Conservation (phyloP, 2,329 filamentous ascomycete genomes). For the Stemphylium vesicarium region DNA sequence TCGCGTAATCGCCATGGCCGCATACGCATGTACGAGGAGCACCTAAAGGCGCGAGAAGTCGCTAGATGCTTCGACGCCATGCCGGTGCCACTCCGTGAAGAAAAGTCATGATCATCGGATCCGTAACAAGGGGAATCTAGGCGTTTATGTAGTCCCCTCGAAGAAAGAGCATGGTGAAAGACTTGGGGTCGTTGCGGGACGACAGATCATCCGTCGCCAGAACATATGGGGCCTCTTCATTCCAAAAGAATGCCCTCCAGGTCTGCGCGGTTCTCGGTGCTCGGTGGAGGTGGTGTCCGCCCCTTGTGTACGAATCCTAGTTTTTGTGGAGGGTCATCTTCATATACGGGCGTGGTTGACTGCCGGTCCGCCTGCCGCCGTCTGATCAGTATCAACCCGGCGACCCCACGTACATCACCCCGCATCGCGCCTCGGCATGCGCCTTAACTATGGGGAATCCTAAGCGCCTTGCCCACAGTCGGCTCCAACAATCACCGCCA, state of each 20-base stretch:
- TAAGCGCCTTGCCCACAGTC: not conserved
- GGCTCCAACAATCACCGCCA: not conserved
- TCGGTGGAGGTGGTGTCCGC: too few species aligned
- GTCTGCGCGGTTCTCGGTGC: too few species aligned
- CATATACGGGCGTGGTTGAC: too few species aligned
- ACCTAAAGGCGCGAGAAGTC: not conserved
- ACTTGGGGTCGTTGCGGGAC: not conserved
- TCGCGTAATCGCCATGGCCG: constrained; percentile 1
- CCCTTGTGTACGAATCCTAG: too few species aligned
- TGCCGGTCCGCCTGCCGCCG: not conserved
- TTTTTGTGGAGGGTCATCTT: too few species aligned
- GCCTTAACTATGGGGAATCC: constrained; percentile 3
- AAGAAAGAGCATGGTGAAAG: not conserved
- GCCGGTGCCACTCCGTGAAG: not conserved
- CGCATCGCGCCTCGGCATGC: constrained; percentile 4
- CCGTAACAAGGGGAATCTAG: not conserved
- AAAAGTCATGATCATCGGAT: not conserved
- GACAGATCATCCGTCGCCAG: too few species aligned
- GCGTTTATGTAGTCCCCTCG: too few species aligned
- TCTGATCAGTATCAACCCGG: not conserved
- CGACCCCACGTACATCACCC: constrained; percentile 11
- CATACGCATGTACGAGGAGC: not conserved
- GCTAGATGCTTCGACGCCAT: constrained; percentile 1
- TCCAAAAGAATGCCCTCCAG: too few species aligned
- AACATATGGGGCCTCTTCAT: too few species aligned